Evolutionary conservation across 208 protist genomes (phyloP), one percentile per base, ranked within the genome.

Genomic region (Hexamita inflata): DNA sequence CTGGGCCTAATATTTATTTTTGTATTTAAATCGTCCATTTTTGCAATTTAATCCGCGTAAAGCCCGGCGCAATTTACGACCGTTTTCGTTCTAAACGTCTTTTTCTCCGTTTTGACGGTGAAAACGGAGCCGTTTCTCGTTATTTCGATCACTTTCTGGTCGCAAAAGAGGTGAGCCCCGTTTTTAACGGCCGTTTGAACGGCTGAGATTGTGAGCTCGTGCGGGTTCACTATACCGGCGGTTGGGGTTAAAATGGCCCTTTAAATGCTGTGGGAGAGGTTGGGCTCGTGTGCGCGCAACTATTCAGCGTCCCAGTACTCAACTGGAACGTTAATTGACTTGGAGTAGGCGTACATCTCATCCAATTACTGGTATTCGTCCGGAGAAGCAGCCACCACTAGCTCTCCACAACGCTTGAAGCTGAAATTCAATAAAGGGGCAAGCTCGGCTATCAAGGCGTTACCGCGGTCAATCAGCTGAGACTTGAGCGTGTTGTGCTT

Each of bases 1-100:
- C 74, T 76, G 32, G 74, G 53, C 29, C 24, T 67, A n/a, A 76
- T 76, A 35, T 67, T 32, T 4, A 60, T 35, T 59, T 73, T 34
- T n/a, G 42, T 28, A 59, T 34, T 28, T 24, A 59, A 35, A 30
- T 41, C 38, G 0, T n/a, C 28, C 15, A 65, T 65, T 39, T 64
- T 62, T 0, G 74, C 30, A 26, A 76, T 29, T 39, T 76, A 7
- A 26, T 58, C 53, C 32, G 74, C 64, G 64, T 45, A 76, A n/a
- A 76, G n/a, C 57, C 74, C 74, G 41, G 53, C 41, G 40, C 42
- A 65, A 29, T 76, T 76, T 1, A 76, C 30, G 4, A 64, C 13
- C 32, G 41, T 30, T 62, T 64, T 62, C n/a, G 53, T 1, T 40
- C n/a, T 4, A 45, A 42, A 60, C 0, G 9, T 42, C 59, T 32